Evolutionary conservation across 2,329 filamentous ascomycete species (phyloP).

Genomic region (Trichoderma sp.): DNA sequence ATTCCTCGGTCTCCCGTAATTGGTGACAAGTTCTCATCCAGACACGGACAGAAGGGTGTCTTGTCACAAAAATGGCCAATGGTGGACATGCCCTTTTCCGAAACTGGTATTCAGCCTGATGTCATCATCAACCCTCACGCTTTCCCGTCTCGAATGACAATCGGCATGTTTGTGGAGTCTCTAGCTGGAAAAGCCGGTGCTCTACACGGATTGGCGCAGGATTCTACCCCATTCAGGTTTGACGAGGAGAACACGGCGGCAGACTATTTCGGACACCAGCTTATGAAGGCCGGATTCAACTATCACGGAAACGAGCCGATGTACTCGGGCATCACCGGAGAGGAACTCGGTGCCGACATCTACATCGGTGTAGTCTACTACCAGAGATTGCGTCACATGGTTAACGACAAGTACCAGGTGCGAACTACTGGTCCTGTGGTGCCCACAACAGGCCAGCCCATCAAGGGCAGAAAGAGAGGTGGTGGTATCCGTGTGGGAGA

Average conservation of each 20-base stretch:
- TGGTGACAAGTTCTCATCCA: constrained; percentile 98
- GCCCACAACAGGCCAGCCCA: constrained; percentile 86
- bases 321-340: constrained; percentile 95
- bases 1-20: constrained; percentile 88
- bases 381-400: constrained; percentile 97
- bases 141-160: constrained; percentile 99
- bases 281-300: constrained; percentile 93
- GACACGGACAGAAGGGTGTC: constrained; percentile 98
- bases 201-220: constrained; percentile 91
- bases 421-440: constrained; percentile 93
- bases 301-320: constrained; percentile 98
- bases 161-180: constrained; percentile 98
- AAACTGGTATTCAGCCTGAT: constrained; percentile 94
- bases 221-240: constrained; percentile 93
- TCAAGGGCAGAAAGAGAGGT: constrained; percentile 93
- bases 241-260: constrained; percentile 87
- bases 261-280: constrained; percentile 94
- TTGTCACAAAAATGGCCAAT: constrained; percentile 93
- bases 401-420: constrained; percentile 99
- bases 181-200: constrained; percentile 92
- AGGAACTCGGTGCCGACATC: constrained; percentile 91
- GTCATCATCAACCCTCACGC: constrained; percentile 99
- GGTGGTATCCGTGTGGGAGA: constrained; percentile 98
- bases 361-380: constrained; percentile 98
- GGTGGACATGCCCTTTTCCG: constrained; percentile 92